Conservation (phyloP, 2,329 filamentous ascomycete genomes). For the Paecilomyces sp. region DNA sequence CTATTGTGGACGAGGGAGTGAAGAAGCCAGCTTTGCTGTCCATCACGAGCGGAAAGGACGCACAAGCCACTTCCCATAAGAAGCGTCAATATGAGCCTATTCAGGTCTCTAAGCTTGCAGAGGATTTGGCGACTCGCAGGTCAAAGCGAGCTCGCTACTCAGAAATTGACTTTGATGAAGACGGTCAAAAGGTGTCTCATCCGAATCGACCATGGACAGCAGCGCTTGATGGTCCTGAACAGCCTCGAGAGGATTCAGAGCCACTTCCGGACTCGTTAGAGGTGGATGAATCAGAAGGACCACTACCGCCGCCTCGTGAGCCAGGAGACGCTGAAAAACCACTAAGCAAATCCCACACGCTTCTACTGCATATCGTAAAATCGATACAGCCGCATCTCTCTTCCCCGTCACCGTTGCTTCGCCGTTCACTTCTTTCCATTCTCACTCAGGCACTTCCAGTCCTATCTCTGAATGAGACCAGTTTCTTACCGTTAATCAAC, state of each 20-base stretch:
- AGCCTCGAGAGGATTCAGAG: slow-evolving; percentile 18
- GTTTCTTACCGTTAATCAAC: slow-evolving; percentile 83
- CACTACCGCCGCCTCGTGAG: slow-evolving; percentile 36
- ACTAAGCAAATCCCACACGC: slow-evolving; percentile 66
- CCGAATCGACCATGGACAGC: slow-evolving; percentile 26
- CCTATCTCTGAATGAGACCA: slow-evolving; percentile 68
- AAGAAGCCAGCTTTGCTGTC: slow-evolving; percentile 45
- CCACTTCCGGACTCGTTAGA: slow-evolving; percentile 26
- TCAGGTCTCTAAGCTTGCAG: slow-evolving; percentile 24
- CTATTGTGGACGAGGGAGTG: slow-evolving; percentile 75
- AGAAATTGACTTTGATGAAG: slow-evolving; percentile 16
- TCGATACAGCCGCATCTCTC: slow-evolving; percentile 88
- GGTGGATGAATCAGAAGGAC: slow-evolving; percentile 26
- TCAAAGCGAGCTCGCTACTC: slow-evolving; percentile 17
- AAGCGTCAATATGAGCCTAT: slow-evolving; percentile 24
- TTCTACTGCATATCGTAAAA: slow-evolving; percentile 72
- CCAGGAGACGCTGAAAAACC: slow-evolving; percentile 52
- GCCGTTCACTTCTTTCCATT: slow-evolving; percentile 70
- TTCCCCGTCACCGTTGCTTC: slow-evolving; percentile 70
- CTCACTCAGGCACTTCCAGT: slow-evolving; percentile 65
- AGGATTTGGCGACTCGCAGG: slow-evolving; percentile 26
- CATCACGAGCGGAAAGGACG: slow-evolving; percentile 27
- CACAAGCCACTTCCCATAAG: slow-evolving; percentile 15
- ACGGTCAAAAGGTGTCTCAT: slow-evolving; percentile 17
- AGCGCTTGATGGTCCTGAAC: slow-evolving; percentile 16